These are phyloP conservation scores for Lipomyces sp. DNA, from an alignment of 805 yeast species.

Conservation along the genomic window DNA sequence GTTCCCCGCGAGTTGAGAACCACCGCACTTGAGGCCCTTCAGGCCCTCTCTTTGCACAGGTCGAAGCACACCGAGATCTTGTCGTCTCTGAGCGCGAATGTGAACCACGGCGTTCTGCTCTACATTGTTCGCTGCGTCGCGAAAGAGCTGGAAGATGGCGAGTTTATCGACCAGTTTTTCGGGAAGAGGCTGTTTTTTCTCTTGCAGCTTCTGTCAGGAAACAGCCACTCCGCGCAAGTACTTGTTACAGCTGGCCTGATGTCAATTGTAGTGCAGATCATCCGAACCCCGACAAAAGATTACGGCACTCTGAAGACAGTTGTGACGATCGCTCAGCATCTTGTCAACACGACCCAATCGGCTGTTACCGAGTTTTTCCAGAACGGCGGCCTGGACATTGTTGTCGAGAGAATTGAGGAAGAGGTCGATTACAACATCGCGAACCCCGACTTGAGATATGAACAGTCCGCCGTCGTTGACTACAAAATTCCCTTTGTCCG, in stretches of 20 bases:
- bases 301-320: conserved; percentile 62
- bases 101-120: conserved; percentile 77
- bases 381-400: conserved; percentile 58
- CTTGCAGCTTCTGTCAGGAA: conserved; percentile 57
- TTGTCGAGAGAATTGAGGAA: conserved; percentile 57
- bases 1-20: conserved; percentile 54
- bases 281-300: conserved; percentile 48
- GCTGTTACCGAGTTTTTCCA: conserved; percentile 60
- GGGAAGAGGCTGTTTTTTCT: conserved; percentile 54
- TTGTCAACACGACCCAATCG: conserved; percentile 41
- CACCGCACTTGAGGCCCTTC: conserved; percentile 64
- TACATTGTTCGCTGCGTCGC: conserved; percentile 66
- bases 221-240: conserved; percentile 42
- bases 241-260: conserved; percentile 74
- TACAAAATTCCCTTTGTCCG: conserved; percentile 33
- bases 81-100: conserved; percentile 77
- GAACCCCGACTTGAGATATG: conserved; percentile 12
- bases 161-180: conserved; percentile 47
- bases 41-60: conserved; percentile 62
- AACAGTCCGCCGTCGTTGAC: conserved; percentile 29
- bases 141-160: conserved; percentile 47
- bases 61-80: conserved; percentile 74
- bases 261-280: conserved; percentile 59
- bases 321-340: conserved; percentile 51
- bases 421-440: conserved; percentile 49